Base-by-base conservation (phyloP, 2,329 filamentous ascomycete species). In the Metarhizium anisopliae region DNA sequence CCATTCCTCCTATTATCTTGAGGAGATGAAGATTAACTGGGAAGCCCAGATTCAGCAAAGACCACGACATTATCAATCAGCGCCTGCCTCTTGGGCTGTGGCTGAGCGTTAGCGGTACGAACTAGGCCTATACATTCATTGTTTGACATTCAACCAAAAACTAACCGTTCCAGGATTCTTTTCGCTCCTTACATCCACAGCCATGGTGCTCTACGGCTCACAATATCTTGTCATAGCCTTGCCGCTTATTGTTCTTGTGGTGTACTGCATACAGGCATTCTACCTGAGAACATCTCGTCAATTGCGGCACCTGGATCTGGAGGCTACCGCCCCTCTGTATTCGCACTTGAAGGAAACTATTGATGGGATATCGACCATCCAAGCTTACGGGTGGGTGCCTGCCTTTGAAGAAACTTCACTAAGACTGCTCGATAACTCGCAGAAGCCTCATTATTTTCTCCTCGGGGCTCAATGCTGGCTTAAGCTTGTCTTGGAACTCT, bases 381-480 rank as follows among this genome's bases (percentile, higher is more conserved):
- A 78, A 20, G 74, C 77, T 2, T 80, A 79, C 60, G 70, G 72
- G 7, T 82, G 79, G 79, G 64, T 73, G 47, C 59, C 66, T 1
- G 63, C 62, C 2, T 72, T 75, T 53, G 64, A 70, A 38, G 62
- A 70, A 35, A 68, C 69, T 40, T 77, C 75, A 49, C 61, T 72
- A 4, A 57, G 59, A 13, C 66, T 79, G 0, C 65, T 82, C 1
- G 74, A 81, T 57, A 61, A 64, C 13, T 79, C 77, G 0, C 79
- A 82, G 56, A 66, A 70, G 29, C 78, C 79, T 1, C 77, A 74
- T 50, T 82, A 82, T 57, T 68, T 80, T 1, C 68, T 82, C 6
- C 73, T 69, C 51, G 73, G 71, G 14, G 70, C 81, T 16, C 79
- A 82, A 60, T 68, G 74, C 30, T 82, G 79, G 79, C 68, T 81